These are phyloP conservation scores for Paraphaeosphaeria sporulosa DNA, from an alignment of 2,329 filamentous ascomycete species.

Conservation along the genomic window DNA sequence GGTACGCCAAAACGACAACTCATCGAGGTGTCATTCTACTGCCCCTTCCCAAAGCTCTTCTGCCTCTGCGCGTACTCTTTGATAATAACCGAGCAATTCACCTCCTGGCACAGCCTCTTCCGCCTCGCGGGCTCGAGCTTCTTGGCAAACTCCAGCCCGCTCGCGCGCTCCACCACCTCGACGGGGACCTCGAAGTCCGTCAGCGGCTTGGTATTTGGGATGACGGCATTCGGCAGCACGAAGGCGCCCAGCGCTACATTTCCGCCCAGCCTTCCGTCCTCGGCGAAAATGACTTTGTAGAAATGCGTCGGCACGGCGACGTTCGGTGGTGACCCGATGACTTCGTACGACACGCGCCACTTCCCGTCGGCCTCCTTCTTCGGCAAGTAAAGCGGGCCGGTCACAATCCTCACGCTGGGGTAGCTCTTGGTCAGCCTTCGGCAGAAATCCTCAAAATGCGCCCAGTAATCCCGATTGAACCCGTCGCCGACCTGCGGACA, in stretches of 20 bases:
- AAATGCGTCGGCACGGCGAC: slow-evolving; percentile 98
- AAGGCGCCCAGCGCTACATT: slow-evolving; percentile 89
- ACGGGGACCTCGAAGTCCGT: slow-evolving; percentile 93
- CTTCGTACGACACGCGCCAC: slow-evolving; percentile 94
- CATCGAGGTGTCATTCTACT: too few relatives aligned
- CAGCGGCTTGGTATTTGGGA: slow-evolving; percentile 86
- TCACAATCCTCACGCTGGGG: slow-evolving; percentile 88
- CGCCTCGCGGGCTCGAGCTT: slow-evolving; percentile 77
- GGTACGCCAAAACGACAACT: too few relatives aligned
- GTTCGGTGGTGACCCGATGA: slow-evolving; percentile 91
- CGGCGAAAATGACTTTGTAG: slow-evolving; percentile 98
- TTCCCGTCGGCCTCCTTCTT: slow-evolving; percentile 88
- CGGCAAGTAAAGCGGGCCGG: slow-evolving; percentile 91
- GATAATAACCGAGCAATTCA: slow-evolving; percentile 83
- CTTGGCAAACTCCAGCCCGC: slow-evolving; percentile 86
- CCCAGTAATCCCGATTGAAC: slow-evolving; percentile 99
- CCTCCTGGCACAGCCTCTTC: slow-evolving; percentile 83
- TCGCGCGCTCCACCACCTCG: slow-evolving; percentile 90
- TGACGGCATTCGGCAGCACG: slow-evolving; percentile 89
- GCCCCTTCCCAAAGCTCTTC: slow-evolving; percentile 52
- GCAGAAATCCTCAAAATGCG: slow-evolving; percentile 98
- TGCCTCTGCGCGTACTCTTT: slow-evolving; percentile 76
- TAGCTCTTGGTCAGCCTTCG: slow-evolving; percentile 80
- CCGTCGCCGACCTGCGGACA: slow-evolving; percentile 97
- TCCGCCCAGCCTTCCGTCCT: slow-evolving; percentile 73